Conservation (phyloP, 305 asterid species). For the Fraxinus paxiana region DNA sequence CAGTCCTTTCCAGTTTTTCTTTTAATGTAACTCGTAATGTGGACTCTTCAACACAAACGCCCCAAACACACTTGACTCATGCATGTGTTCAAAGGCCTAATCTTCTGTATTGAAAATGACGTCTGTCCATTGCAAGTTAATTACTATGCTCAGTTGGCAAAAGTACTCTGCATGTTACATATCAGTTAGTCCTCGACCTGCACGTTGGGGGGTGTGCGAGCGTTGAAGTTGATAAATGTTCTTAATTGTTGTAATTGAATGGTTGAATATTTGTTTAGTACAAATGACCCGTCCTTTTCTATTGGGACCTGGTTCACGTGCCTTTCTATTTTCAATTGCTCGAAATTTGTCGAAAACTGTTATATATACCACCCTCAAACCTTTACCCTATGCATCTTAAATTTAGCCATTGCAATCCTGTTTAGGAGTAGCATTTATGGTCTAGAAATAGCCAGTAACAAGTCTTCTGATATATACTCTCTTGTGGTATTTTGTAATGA, state of each 20-base stretch:
- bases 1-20: neutral
- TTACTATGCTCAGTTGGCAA: neutral
- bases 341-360: neutral
- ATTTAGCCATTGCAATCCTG: neutral
- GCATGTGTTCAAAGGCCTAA: neutral
- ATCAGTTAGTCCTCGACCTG: neutral
- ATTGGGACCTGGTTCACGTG: slow-evolving; percentile 16
- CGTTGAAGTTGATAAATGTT: slow-evolving; percentile 24
- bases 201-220: neutral
- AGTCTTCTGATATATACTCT: neutral
- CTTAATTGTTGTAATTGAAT: slow-evolving; percentile 26
- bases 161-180: neutral
- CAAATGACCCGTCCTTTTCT: neutral
- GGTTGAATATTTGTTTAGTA: slow-evolving; percentile 23
- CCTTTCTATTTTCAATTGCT: slow-evolving; percentile 19
- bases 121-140: neutral
- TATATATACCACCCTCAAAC: slow-evolving; percentile 25
- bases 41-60: neutral
- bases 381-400: neutral
- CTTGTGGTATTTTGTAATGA: neutral
- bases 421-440: neutral
- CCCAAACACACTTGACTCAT: neutral
- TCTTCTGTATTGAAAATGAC: neutral
- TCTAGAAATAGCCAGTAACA: neutral
- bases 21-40: neutral